Evolutionary conservation across 768 basidiomycete genomes (phyloP), one percentile per base, ranked within the genome.

Genomic region (Russula ochroleuca): DNA sequence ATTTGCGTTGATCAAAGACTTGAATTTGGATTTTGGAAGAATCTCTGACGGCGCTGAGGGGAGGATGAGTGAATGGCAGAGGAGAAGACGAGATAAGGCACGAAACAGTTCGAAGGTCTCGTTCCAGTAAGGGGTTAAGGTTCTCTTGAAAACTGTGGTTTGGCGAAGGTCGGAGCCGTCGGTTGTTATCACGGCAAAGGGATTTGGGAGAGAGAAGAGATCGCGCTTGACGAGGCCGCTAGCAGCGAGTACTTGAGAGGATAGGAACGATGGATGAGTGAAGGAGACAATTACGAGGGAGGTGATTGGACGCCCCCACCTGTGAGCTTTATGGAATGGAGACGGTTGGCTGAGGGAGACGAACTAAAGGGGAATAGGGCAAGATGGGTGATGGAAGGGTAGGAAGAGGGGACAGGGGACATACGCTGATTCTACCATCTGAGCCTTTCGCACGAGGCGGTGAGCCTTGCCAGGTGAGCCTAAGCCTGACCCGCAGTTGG

Each of bases 1-100:
- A 94, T 74, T 90, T 92, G 72, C 85, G 83, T 75, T 92, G 87
- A 79, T 96, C 94, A 72, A 94, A 94, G 63, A 96, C 84, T 76
- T 95, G 92, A 51, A 95, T 89, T 28, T 82, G 80, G 70, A 95
- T 81, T 69, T 84, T 80, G 40, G 92, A 93, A 33, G 85, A 85
- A 65, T 83, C 85, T 50, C 83, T 86, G 67, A 94, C 83, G 65
- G 79, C 80, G 67, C 91, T 91, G 10, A 67, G 28, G 47, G 64
- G 57, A 40, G 61, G 41, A 33, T 35, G 67, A 61, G 59, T 21
- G 65, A 33, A 60, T 41, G n/a, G 43, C 1, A n/a, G 11, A 56
- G 10, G 21, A 2, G 38, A 47, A 19, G 31, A 35, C 3, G 52
- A 41, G 51, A 57, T 21, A 57, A 52, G 56, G 53, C 13, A 65